A percentile compares a stretch with the other conserved stretches of the same genome.
Evolutionary conservation across 352 stramenopile genomes (phyloP).

Genomic region (Phytophthora foliorum): DNA sequence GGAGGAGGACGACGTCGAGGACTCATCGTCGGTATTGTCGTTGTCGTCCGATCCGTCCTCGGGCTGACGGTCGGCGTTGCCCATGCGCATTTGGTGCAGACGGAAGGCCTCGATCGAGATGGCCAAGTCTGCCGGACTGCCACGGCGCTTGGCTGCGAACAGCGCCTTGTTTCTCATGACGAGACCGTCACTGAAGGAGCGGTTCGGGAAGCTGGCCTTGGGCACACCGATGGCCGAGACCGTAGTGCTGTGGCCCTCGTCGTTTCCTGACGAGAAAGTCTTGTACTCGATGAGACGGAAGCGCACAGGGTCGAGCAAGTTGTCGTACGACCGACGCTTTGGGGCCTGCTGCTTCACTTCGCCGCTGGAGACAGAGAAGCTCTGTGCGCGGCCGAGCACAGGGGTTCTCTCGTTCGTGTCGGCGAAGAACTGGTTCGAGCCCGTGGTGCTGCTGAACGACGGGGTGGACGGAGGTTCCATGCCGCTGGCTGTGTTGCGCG

Average conservation of each 20-base stretch:
- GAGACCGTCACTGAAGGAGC: constrained; percentile 83
- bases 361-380: constrained; percentile 47
- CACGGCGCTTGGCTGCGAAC: constrained; percentile 71
- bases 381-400: constrained; percentile 46
- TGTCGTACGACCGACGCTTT: constrained; percentile 78
- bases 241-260: constrained; percentile 28
- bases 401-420: constrained; percentile 19
- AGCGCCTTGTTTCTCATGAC: constrained; percentile 75
- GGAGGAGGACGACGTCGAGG: constrained; percentile 37
- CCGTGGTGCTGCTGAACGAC: constrained; percentile 13
- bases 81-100: constrained; percentile 71
- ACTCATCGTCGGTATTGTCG: constrained; percentile 39
- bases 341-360: constrained; percentile 13
- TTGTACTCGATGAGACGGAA: constrained; percentile 87
- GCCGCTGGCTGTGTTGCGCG: constrained; percentile 41
- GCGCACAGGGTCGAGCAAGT: constrained; percentile 78
- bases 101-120: constrained; percentile 86
- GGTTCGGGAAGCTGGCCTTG: constrained; percentile 70
- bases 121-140: constrained; percentile 73
- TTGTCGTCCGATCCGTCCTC: constrained; percentile 62
- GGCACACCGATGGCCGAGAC: constrained; percentile 47
- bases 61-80: constrained; percentile 46
- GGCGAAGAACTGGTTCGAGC: constrained; percentile 32
- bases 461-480: constrained; percentile 27
- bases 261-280: constrained; percentile 65